Percentiles rank a stretch among this genome's conserved stretches.
phyloP scores from a whole-genome alignment of 805 yeast genomes.

The Lipomyces orientalis region DNA sequence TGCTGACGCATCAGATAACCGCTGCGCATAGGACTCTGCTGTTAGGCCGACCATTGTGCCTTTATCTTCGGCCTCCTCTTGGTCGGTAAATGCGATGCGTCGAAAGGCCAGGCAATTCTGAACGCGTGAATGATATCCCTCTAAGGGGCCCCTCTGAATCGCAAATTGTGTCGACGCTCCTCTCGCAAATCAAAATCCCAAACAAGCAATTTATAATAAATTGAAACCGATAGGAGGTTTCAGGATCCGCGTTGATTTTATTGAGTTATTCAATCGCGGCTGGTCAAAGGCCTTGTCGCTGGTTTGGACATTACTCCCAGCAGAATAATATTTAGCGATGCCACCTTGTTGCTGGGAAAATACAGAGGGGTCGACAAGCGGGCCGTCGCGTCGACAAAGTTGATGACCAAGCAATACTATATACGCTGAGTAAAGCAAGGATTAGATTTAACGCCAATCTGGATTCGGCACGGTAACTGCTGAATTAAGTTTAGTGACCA shows the following conservation, averaged over 20 bases:
- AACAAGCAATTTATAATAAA: neutral
- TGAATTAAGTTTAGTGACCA: neutral
- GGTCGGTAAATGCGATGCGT: neutral
- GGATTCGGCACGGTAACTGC: neutral
- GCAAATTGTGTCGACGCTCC: no score
- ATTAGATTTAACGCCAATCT: neutral
- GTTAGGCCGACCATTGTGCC: conserved; percentile 32
- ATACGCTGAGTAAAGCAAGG: neutral
- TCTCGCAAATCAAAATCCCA: neutral
- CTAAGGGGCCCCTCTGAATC: neutral
- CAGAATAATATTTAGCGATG: neutral
- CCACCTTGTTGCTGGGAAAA: no score
- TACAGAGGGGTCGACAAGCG: conserved; percentile 3
- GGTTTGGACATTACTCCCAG: neutral
- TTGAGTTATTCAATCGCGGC: neutral
- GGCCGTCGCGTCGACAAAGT: conserved; percentile 22
- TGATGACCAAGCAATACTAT: conserved; percentile 14
- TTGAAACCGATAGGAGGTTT: neutral
- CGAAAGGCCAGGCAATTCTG: neutral
- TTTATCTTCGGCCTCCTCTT: neutral
- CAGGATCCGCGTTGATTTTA: neutral
- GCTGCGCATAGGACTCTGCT: conserved; percentile 32
- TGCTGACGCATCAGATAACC: conserved; percentile 28
- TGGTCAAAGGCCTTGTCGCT: neutral
- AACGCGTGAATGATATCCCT: neutral